These are phyloP conservation scores for Calendula officinalis DNA, from an alignment of 129 eudicot species.

Conservation along the genomic window DNA sequence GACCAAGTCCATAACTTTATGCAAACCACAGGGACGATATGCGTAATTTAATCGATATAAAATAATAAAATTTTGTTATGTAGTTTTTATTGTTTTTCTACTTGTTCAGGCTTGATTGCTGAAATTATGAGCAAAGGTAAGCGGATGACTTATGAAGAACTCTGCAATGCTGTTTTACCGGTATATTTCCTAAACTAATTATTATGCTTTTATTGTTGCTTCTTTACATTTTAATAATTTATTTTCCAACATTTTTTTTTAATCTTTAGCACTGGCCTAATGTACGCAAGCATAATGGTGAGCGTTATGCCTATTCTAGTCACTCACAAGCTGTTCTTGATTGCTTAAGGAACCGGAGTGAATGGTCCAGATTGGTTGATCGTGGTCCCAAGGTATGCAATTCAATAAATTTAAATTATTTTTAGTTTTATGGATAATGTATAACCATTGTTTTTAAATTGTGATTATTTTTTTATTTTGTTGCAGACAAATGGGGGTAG, in stretches of 20 bases:
- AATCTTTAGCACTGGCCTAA: conserved; percentile 70
- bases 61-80: no score
- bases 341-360: conserved; percentile 73
- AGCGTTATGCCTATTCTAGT: conserved; percentile 77
- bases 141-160: conserved; percentile 93
- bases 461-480: neutral
- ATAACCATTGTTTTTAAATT: no score
- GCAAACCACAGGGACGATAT: no score
- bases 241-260: neutral
- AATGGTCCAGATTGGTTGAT: conserved; percentile 79
- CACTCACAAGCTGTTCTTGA: conserved; percentile 89
- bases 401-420: neutral
- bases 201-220: neutral
- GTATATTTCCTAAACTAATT: conserved; percentile 39
- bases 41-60: no score
- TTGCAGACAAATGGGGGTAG: conserved; percentile 70
- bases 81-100: conserved; percentile 3
- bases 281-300: conserved; percentile 79
- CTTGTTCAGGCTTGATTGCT: conserved; percentile 63
- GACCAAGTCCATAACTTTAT: no score
- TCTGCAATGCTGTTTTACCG: conserved; percentile 65
- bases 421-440: neutral
- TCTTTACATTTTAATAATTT: no score
- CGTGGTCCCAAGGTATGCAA: conserved; percentile 77
- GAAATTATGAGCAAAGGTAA: conserved; percentile 88